Percentiles rank a stretch among this genome's conserved stretches.
Evolutionary conservation across 106 monocot genomes (phyloP).

Genomic region (Acorus calamus): DNA sequence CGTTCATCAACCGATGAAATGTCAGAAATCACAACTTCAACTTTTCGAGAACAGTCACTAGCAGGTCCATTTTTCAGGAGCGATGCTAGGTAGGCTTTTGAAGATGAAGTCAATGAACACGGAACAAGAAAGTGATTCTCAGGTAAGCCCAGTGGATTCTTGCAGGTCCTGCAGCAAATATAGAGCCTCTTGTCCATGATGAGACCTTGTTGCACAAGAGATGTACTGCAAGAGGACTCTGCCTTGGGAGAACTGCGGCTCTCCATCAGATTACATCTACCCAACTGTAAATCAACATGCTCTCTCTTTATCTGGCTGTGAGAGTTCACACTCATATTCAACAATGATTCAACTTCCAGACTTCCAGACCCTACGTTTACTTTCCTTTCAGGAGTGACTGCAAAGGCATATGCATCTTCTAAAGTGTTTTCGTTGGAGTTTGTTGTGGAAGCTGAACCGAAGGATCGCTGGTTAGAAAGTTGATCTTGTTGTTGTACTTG

Average conservation of each 20-base stretch:
- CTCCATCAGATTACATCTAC: conserved; percentile 14
- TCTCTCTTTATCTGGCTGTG: conserved; percentile 57
- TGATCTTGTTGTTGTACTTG: conserved; percentile 2
- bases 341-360: conserved; percentile 36
- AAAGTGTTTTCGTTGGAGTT: conserved; percentile 25
- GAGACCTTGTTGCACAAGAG: conserved; percentile 4
- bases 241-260: conserved; percentile 10
- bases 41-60: conserved; percentile 5
- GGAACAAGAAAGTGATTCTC: conserved; percentile 44
- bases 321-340: conserved; percentile 59
- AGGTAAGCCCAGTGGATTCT: conserved; percentile 35
- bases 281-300: conserved; percentile 10
- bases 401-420: conserved; percentile 11
- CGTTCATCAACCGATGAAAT: conserved; percentile 24
- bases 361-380: background rate
- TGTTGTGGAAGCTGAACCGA: conserved; percentile 17
- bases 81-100: conserved; percentile 44
- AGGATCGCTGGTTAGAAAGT: conserved; percentile 1
- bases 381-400: conserved; percentile 36
- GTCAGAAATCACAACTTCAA: conserved; percentile 27
- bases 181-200: conserved; percentile 20
- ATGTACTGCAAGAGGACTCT: conserved; percentile 9
- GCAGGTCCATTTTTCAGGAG: conserved; percentile 33
- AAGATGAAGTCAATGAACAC: conserved; percentile 33
- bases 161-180: conserved; percentile 55